These are phyloP conservation scores for Lactarius vividus DNA, from an alignment of 768 basidiomycete species.

Conservation along the genomic window DNA sequence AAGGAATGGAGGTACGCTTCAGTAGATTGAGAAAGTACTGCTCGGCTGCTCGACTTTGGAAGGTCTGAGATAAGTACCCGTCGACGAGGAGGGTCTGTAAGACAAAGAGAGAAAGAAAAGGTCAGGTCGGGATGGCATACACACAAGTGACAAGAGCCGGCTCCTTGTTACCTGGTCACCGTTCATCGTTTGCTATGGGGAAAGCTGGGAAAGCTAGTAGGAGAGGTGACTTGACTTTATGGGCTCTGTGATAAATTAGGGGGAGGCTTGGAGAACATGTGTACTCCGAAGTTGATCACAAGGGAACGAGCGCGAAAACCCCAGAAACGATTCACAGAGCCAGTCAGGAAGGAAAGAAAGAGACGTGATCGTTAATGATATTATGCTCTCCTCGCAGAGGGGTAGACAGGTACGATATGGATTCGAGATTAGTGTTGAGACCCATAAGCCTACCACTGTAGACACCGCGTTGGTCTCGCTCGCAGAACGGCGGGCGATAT, in stretches of 20 bases:
- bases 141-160: neutral
- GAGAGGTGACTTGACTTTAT: neutral
- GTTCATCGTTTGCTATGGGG: neutral
- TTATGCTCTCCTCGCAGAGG: neutral
- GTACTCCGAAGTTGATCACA: neutral
- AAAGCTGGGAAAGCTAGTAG: neutral
- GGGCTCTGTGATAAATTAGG: neutral
- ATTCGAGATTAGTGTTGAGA: neutral
- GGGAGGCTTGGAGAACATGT: neutral
- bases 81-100: neutral
- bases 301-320: neutral
- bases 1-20: neutral
- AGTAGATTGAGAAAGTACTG: neutral
- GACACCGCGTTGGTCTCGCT: neutral
- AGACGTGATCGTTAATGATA: neutral
- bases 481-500: neutral
- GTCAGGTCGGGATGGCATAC: neutral
- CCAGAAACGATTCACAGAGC: neutral
- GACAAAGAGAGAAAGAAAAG: neutral
- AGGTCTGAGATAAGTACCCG: neutral
- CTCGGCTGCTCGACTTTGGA: neutral
- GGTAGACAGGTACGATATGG: neutral
- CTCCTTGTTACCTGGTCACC: neutral
- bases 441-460: neutral
- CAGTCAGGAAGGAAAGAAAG: neutral